Base-by-base conservation (phyloP, 2,329 filamentous ascomycete species). In the Sphaerulina vaccinii region DNA sequence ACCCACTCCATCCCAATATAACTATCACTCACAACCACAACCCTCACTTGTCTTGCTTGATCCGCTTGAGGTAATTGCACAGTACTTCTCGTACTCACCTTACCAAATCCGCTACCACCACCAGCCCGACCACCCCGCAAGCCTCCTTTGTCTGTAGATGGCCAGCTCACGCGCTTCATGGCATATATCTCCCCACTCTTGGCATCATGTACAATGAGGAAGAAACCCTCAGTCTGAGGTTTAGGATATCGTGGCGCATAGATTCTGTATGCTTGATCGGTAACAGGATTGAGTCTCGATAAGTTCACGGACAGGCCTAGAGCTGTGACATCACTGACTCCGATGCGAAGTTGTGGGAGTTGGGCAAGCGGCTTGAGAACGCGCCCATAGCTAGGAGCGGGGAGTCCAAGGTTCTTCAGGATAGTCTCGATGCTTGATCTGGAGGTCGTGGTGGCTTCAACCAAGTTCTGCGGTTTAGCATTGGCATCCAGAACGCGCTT, bases 201-300 rank as follows among this genome's bases (percentile, higher is more conserved):
- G 2, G 80, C 64, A 61, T 87, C 83, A 5, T 84, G 85, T 0
- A 95, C 79, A 18, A 97, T 67, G 11, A 93, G 82, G 70, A 99
- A 97, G 81, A 86, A 97, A 0, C 91, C 91, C 66, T 99, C 93
- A 0, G 84, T 93, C 71, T 99, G 93, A 13, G 90, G 84, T 71
- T 99, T 99, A 1, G 92, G 92, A 72, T 95, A 97, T 18, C 82
- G 80, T 2, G 95, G 92, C 0, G 93, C 90, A 63, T 86, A 96
- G 66, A 96, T 87, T 55, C 86, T 82, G 42, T 82, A 84, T 1
- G 90, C 87, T 7, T 78, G 74, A 65, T 86, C 80, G 10, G 76
- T 74, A 3, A 86, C 70, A 1, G 80, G 67, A 69, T 95, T 96
- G 43, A 80, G 73, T 0, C 91, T 83, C 36, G 75, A 77, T 11